Conservation (phyloP, 176 grass and related monocot genomes). For the Avena eriantha region DNA sequence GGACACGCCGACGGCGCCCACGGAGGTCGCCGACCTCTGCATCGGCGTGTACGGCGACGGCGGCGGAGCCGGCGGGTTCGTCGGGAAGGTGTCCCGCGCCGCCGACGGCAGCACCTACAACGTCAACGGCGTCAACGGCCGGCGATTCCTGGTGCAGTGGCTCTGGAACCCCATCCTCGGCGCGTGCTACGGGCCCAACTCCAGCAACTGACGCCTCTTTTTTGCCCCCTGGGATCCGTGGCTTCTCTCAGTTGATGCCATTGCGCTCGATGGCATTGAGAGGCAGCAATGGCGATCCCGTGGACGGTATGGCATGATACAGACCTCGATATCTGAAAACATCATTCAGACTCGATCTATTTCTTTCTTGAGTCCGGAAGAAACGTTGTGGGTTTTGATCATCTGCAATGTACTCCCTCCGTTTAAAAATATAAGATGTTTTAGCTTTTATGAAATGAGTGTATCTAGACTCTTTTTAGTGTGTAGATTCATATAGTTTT, state of each 20-base stretch:
- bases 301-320: neutral
- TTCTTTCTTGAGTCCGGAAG: neutral
- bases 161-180: conserved; percentile 69
- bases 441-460: too few species aligned
- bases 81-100: conserved; percentile 67
- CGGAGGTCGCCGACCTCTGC: conserved; percentile 93
- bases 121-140: conserved; percentile 72
- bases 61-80: conserved; percentile 62
- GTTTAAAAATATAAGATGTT: too few species aligned
- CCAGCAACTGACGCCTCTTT: conserved; percentile 51
- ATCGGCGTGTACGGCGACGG: conserved; percentile 78
- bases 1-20: conserved; percentile 74
- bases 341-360: neutral
- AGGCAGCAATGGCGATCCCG: conserved; percentile 5
- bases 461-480: too few species aligned
- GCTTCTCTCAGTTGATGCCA: conserved; percentile 20
- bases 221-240: conserved; percentile 28
- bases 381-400: conserved; percentile 30
- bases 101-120: conserved; percentile 70
- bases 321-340: neutral
- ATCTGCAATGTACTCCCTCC: neutral
- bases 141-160: conserved; percentile 89
- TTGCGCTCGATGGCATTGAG: conserved; percentile 42
- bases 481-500: too few species aligned
- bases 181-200: conserved; percentile 80